Evolutionary conservation across 257 asterid species (phyloP).

Genomic region (Scutellaria galericulata): DNA sequence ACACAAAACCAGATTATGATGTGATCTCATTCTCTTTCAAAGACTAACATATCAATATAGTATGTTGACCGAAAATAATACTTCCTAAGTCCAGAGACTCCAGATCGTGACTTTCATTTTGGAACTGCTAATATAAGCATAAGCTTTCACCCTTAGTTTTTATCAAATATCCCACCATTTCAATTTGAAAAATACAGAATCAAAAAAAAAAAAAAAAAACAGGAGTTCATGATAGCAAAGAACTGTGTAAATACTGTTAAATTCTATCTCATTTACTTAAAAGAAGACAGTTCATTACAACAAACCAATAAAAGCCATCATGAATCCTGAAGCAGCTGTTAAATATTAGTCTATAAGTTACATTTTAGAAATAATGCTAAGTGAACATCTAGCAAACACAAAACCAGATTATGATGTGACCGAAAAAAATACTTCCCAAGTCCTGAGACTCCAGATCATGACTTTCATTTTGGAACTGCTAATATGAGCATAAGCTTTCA

Average conservation of each 20-base stretch:
- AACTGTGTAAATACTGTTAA: no score
- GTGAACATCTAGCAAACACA: background rate
- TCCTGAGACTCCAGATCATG: background rate
- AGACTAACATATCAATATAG: background rate
- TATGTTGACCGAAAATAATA: background rate
- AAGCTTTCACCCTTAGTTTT: no score
- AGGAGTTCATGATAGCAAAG: constrained; percentile 9
- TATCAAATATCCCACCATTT: background rate
- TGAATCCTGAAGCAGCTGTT: background rate
- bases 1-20: constrained; percentile 12
- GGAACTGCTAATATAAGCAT: background rate
- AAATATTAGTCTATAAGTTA: background rate
- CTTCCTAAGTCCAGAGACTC: background rate
- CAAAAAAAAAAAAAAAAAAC: background rate
- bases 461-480: background rate
- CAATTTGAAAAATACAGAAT: background rate
- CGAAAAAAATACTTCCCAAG: background rate
- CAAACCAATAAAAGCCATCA: constrained; percentile 20
- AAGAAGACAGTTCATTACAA: background rate
- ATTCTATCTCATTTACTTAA: background rate
- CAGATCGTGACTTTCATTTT: background rate
- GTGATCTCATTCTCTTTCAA: constrained; percentile 21
- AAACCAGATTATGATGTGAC: constrained; percentile 12
- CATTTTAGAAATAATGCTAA: no score
- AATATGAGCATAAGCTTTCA: background rate